Evolutionary conservation across 805 yeast species (phyloP), one percentile per base, ranked within the genome.

Genomic region (Phaffomyces thermotolerans): DNA sequence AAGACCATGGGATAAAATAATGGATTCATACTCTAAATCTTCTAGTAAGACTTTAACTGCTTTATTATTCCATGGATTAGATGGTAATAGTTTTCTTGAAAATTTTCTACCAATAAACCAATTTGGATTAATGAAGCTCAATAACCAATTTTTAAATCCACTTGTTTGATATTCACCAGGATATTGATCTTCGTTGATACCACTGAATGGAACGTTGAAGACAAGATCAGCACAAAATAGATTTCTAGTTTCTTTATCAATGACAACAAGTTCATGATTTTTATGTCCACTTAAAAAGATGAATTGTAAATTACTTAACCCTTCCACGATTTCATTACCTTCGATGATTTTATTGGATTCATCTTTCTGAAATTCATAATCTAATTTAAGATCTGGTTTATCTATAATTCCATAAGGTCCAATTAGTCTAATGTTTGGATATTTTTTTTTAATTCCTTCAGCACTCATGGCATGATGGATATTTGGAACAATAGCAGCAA

Each of bases 401-500:
- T 61, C 62, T 12, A 53, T 50, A 35, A 63, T 53, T 1, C 68
- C 77, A 6, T 51, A 45, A 62, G 75, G 69, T 6, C 81, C 85
- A 47, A 81, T 68, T 24, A 81, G 58, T 52, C 73, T 71, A 39
- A 76, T 59, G 3, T 65, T 53, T 4, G 86, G 84, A 56, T 64
- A 71, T 42, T 62, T 59, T 17, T 67, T 64, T 54, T 75, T 72
- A 62, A 80, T 74, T 13, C 73, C 71, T 23, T 60, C 54, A 12
- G 80, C 75, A 3, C 82, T 84, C 76, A 81, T 62, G 1, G 84
- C 78, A 54, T 82, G 89, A 49, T 78, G 84, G 29, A 50, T 54
- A 53, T 82, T 85, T 2, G 88, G 87, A 38, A 82, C 68, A 35
- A 83, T 67, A 32, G 79, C 64, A 48, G 77, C 73, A 2, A 72